Evolutionary conservation across 129 eudicot species (phyloP), one percentile per base, ranked within the genome.

Genomic region (Helichrysum umbraculigerum): DNA sequence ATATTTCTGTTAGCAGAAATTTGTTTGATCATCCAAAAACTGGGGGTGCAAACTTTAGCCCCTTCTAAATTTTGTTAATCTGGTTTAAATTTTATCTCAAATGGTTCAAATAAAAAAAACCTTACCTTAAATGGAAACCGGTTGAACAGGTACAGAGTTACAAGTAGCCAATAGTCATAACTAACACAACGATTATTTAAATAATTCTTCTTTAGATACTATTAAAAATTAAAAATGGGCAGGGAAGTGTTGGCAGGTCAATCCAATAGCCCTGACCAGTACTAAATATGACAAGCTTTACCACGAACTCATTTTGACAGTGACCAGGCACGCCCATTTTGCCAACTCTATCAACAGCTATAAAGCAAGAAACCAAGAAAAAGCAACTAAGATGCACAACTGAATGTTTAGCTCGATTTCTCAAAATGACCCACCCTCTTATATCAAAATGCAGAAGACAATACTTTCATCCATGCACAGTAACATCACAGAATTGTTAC

Each of bases 271-370:
- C 22, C 8, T 54, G 6, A n/a, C 60, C 60, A 16, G 60, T 54
- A 16, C 22, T 16, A 54, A 54, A 17, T 5, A 54, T 7, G 60
- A 19, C 60, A 5, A 15, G 22, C 60, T n/a, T 16, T 3, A 54
- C n/a, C 60, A 6, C 21, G n/a, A 54, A 54, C 22, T 9, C 21
- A 19, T 54, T 54, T 54, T 54, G 21, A 54, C 21, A n/a, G 62
- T 57, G 7, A 57, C 62, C 28, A 6, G 12, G 17, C 29, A 8
- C 62, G 6, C 12, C 22, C 62, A 57, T 57, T n/a, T 57, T 57
- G 52, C 28, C 72, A 71, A 39, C 16, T 68, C 10, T 29, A 82
- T 47, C n/a, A 11, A 47, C 54, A 47, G n/a, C 42, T 14, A 47
- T 47, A 14, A 47, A 12, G 14, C 17, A 14, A 3, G 54, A 34